Evolutionary conservation across 163 green algal genomes (phyloP).

Genomic region (Scenedesmus sp.): DNA sequence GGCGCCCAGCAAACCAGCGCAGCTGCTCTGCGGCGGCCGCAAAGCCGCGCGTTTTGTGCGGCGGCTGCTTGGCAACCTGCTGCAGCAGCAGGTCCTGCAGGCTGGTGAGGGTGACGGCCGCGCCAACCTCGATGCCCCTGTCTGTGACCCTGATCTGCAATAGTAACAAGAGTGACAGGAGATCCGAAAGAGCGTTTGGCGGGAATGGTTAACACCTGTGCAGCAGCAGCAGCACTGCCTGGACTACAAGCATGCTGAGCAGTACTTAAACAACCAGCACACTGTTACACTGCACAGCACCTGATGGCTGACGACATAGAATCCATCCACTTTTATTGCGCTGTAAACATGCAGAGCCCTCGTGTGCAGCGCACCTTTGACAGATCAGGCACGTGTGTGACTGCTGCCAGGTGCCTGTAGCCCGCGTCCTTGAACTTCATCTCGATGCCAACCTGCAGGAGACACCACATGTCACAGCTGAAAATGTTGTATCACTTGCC

Average conservation of each 20-base stretch:
- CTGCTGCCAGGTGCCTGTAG: conserved; percentile 67
- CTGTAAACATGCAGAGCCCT: no score
- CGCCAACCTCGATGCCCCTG: conserved; percentile 83
- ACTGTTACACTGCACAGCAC: background rate
- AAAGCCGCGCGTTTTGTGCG: conserved; percentile 73
- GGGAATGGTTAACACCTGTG: no score
- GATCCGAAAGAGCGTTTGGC: no score
- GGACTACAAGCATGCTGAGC: no score
- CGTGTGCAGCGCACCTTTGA: conserved; percentile 64
- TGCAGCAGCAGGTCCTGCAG: conserved; percentile 63
- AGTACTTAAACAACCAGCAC: background rate
- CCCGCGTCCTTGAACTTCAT: conserved; percentile 95
- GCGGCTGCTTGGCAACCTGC: conserved; percentile 47
- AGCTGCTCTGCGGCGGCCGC: conserved; percentile 91
- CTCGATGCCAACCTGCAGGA: conserved; percentile 94
- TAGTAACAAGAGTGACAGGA: background rate
- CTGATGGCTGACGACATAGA: no score
- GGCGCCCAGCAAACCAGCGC: conserved; percentile 92
- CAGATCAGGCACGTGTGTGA: conserved; percentile 89
- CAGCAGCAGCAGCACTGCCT: background rate
- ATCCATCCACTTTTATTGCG: no score
- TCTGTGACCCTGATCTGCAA: conserved; percentile 71
- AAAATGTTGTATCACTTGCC: no score
- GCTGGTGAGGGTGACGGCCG: conserved; percentile 83
- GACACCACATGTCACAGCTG: no score